Evolutionary conservation across 768 basidiomycete genomes (phyloP).

Genomic region (Suillus occidentalis): DNA sequence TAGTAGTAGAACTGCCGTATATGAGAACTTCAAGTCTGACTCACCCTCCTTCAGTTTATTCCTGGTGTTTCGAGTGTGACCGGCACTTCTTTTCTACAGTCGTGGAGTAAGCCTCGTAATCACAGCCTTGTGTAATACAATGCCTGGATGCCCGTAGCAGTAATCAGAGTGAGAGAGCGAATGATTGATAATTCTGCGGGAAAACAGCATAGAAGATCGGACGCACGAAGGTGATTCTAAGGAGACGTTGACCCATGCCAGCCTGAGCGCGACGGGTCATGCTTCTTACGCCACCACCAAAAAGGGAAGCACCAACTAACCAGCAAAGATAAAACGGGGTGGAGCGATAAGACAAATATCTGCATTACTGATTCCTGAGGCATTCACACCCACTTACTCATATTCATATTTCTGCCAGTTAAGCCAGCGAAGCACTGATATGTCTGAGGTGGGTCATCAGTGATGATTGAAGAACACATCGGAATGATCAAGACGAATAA

Average conservation of each 20-base stretch:
- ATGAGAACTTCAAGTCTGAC: constrained; percentile 28
- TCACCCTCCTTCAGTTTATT: constrained; percentile 72
- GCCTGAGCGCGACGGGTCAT: neutral
- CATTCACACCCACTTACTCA: too few species aligned
- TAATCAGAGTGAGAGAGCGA: neutral
- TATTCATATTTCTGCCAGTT: too few species aligned
- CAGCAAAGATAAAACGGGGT: neutral
- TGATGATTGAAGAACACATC: too few species aligned
- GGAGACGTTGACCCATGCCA: neutral
- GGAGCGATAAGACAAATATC: neutral
- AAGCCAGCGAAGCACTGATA: too few species aligned
- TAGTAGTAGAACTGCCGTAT: constrained; percentile 4
- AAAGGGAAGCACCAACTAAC: neutral
- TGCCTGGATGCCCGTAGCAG: neutral
- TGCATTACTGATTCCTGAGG: neutral
- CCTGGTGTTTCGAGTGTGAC: constrained; percentile 66
- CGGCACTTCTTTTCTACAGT: constrained; percentile 60
- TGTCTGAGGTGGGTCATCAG: too few species aligned
- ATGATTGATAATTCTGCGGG: neutral
- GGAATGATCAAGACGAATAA: neutral
- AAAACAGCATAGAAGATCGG: neutral
- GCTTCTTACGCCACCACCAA: neutral
- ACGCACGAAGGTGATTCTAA: neutral
- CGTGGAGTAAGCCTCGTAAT: neutral
- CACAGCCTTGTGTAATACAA: neutral